Base-by-base conservation (phyloP, 169 alveolate genomes). In the Cryptosporidium ryanae region DNA sequence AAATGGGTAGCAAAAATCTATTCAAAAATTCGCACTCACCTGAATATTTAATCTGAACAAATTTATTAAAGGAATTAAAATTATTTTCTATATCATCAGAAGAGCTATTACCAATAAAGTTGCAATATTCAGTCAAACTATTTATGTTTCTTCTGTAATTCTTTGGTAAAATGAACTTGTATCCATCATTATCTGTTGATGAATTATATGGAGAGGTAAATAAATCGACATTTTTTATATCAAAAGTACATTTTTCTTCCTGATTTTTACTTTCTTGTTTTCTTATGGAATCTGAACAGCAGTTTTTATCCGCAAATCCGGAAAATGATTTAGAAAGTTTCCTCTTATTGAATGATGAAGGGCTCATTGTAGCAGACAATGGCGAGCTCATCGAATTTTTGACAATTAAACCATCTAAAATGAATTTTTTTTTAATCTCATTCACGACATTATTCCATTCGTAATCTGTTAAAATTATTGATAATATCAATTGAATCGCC, bases 11-110 rank as follows among this genome's bases (percentile, higher is more conserved):
- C 25, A 76, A 29, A 31, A 32, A 76, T 4, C 27, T 38, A 52
- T 61, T 59, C 50, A 76, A 10, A n/a, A 76, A 15, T n/a, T 76
- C 87, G 34, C 87, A 76, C 63, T 76, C 87, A 1, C 64, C 71
- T 13, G 64, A 21, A 59, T 76, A 76, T 32, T 76, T 76, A 43
- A 76, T 46, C 2, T 76, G 76, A 55, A 59, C 15, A 76, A 76
- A 61, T 50, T 61, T 76, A 23, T 46, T 76, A 57, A 34, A 59
- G 63, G 68, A 32, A 34, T 55, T 50, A 29, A 7, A 3, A 50
- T 32, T 34, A 29, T 61, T 61, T 25, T 65, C 57, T 10, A 32
- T 2, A 18, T 65, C 32, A 4, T 23, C 8, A 43, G 65, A 46
- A 55, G 17, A 12, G 0, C 12, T 38, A 18, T 18, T 18, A 21